These are phyloP conservation scores for Russula brevipes DNA, from an alignment of 768 basidiomycete species.

Conservation along the genomic window DNA sequence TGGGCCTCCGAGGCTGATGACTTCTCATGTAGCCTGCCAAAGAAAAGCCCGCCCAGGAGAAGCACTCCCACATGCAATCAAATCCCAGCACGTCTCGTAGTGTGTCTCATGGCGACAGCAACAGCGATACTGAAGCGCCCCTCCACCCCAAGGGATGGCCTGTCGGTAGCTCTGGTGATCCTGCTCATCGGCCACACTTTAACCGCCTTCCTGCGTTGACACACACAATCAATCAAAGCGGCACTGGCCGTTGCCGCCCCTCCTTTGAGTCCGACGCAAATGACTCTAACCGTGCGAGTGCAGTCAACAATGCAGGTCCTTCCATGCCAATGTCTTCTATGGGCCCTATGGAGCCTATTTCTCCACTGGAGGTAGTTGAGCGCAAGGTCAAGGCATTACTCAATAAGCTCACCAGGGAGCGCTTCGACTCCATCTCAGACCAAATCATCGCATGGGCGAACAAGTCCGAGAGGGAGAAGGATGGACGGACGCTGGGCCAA, in stretches of 20 bases:
- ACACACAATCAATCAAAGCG: constrained; percentile 47
- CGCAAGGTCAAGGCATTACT: constrained; percentile 88
- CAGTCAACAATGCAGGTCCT: constrained; percentile 31
- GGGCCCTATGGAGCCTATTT: constrained; percentile 58
- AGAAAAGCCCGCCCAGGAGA: too few species aligned
- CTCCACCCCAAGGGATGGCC: too few species aligned
- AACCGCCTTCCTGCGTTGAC: too few species aligned
- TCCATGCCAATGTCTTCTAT: constrained; percentile 27
- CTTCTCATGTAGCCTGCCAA: too few species aligned
- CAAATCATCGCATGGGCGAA: constrained; percentile 96
- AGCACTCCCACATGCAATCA: too few species aligned
- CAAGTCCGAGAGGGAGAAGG: constrained; percentile 85
- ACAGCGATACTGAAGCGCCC: too few species aligned
- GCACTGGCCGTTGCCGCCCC: constrained; percentile 53
- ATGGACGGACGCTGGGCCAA: constrained; percentile 89
- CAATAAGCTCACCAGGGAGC: constrained; percentile 96
- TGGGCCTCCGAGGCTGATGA: too few species aligned
- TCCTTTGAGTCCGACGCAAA: constrained; percentile 83
- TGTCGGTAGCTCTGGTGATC: too few species aligned
- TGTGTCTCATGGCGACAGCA: too few species aligned
- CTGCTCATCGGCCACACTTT: too few species aligned
- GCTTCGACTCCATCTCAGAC: constrained; percentile 91
- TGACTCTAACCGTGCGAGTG: constrained; percentile 53
- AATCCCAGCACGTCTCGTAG: too few species aligned
- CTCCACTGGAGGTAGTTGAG: constrained; percentile 79